phyloP scores from a whole-genome alignment of 345 rosid species.

The Litchi chinensis region DNA sequence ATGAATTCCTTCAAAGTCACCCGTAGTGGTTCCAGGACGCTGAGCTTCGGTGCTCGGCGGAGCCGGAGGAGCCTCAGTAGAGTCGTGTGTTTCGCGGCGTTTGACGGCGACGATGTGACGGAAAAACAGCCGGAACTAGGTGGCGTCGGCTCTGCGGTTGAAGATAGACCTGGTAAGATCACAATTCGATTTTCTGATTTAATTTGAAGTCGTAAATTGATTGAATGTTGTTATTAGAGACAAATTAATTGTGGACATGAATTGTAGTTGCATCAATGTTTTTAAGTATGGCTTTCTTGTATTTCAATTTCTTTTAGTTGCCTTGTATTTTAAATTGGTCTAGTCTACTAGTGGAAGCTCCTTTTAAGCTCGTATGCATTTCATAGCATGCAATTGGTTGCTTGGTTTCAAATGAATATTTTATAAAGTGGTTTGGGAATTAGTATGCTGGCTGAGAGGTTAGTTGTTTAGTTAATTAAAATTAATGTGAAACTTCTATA shows the following conservation, averaged over 20 bases:
- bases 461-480: neutral
- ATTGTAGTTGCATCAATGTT: neutral
- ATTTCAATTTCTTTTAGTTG: neutral
- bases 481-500: neutral
- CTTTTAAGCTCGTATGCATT: too few relatives aligned
- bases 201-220: neutral
- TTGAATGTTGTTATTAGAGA: neutral
- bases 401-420: neutral
- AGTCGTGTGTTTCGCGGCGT: conserved; percentile 50
- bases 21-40: conserved; percentile 29
- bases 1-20: conserved; percentile 29
- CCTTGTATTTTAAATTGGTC: too few relatives aligned
- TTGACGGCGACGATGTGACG: conserved; percentile 46
- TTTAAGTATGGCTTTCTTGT: neutral
- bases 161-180: conserved; percentile 67
- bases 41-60: conserved; percentile 34
- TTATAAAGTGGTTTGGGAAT: neutral
- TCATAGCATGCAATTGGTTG: too few relatives aligned
- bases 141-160: conserved; percentile 47
- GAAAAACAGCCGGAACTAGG: conserved; percentile 40
- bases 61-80: conserved; percentile 25
- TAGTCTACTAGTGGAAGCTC: neutral
- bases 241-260: neutral
- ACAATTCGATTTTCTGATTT: neutral
- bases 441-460: neutral